phyloP scores from a whole-genome alignment of 352 stramenopile species.

The Phytophthora sp. region DNA sequence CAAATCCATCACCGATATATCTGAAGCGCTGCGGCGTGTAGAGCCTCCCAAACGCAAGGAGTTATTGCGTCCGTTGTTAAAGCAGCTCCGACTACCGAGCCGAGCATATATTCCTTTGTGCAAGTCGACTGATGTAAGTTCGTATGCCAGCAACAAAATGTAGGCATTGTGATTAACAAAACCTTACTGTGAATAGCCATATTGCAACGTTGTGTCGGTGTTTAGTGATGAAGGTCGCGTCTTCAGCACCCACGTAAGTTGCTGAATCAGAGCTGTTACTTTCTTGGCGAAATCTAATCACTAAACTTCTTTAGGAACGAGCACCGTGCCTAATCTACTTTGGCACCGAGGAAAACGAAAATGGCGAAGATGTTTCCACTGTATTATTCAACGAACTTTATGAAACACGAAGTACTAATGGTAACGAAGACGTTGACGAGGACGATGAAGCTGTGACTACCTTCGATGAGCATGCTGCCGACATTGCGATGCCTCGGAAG shows the following conservation, averaged over 20 bases:
- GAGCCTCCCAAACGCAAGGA: slow-evolving; percentile 73
- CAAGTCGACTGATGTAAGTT: slow-evolving; percentile 76
- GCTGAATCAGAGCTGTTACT: background rate
- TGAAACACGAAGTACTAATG: slow-evolving; percentile 32
- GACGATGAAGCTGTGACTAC: slow-evolving; percentile 9
- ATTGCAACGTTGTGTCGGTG: slow-evolving; percentile 65
- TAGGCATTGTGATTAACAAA: no score
- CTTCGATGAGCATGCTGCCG: slow-evolving; percentile 30
- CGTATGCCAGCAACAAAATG: no score
- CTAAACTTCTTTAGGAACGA: slow-evolving; percentile 48
- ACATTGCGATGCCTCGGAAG: slow-evolving; percentile 11
- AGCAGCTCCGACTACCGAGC: slow-evolving; percentile 55
- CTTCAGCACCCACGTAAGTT: slow-evolving; percentile 78
- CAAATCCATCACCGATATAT: slow-evolving; percentile 84
- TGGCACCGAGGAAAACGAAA: slow-evolving; percentile 56
- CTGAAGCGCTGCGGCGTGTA: slow-evolving; percentile 68
- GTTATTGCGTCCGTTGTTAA: slow-evolving; percentile 50
- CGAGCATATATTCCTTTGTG: slow-evolving; percentile 83
- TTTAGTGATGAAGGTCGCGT: slow-evolving; percentile 72
- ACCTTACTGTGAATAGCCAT: slow-evolving; percentile 36
- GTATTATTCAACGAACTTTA: slow-evolving; percentile 71
- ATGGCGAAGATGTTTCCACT: slow-evolving; percentile 61
- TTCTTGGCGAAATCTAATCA: background rate
- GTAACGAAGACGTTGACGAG: slow-evolving; percentile 17
- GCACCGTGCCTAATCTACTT: slow-evolving; percentile 81